Evolutionary conservation across 2,329 filamentous ascomycete genomes (phyloP).

Genomic region (Saccharata proteae): DNA sequence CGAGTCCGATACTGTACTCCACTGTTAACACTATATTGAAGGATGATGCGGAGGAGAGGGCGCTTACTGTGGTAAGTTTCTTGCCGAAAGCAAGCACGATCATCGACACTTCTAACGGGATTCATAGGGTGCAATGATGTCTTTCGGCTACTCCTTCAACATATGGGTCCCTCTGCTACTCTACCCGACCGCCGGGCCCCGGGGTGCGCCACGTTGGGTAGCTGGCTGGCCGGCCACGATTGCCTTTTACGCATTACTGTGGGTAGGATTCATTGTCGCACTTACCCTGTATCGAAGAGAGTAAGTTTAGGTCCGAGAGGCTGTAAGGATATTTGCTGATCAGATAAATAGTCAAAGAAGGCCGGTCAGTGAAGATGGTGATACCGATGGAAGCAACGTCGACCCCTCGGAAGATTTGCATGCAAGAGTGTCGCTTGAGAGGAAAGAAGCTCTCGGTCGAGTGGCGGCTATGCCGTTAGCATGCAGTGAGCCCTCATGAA

Average conservation of each 20-base stretch:
- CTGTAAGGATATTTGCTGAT: too few relatives aligned
- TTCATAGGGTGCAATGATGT: slow-evolving; percentile 33
- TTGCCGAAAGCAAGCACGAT: not conserved
- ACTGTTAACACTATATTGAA: slow-evolving; percentile 33
- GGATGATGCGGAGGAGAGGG: slow-evolving; percentile 27
- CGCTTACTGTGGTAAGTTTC: slow-evolving; percentile 23
- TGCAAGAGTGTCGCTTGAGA: too few relatives aligned
- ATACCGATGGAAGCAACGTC: too few relatives aligned
- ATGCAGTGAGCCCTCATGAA: too few relatives aligned
- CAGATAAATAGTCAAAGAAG: too few relatives aligned
- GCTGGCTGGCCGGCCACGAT: slow-evolving; percentile 38
- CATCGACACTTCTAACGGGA: not conserved
- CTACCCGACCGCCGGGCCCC: slow-evolving; percentile 30
- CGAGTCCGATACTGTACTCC: slow-evolving; percentile 32
- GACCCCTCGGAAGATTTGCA: too few relatives aligned
- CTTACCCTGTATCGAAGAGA: slow-evolving; percentile 25
- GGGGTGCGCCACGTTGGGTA: slow-evolving; percentile 35
- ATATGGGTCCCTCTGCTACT: slow-evolving; percentile 34
- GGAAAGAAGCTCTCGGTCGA: too few relatives aligned
- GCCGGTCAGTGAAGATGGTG: too few relatives aligned
- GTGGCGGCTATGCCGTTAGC: too few relatives aligned
- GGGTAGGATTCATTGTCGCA: slow-evolving; percentile 29
- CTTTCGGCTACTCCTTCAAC: slow-evolving; percentile 34
- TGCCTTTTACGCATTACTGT: slow-evolving; percentile 34
- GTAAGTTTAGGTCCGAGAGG: too few relatives aligned